Conservation (phyloP, 106 monocot species). For the Iris macrosiphon region DNA sequence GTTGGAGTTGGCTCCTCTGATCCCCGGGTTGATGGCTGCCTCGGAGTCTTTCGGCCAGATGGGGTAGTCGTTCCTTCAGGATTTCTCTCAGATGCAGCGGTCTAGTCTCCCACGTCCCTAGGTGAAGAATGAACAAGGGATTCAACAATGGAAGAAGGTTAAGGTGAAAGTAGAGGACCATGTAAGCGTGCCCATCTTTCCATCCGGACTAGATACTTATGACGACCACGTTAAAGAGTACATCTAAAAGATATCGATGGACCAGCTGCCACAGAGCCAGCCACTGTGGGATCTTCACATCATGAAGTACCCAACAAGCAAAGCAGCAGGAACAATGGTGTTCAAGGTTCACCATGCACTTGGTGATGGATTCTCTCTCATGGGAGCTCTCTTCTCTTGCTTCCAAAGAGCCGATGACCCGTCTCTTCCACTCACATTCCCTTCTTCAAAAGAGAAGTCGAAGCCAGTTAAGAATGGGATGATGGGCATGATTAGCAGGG, state of each 20-base stretch:
- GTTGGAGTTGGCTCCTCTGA: no score
- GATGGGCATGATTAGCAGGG: neutral
- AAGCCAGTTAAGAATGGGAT: neutral
- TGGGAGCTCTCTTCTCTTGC: slow-evolving; percentile 63
- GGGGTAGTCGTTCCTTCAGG: no score
- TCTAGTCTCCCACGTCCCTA: no score
- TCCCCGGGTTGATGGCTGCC: no score
- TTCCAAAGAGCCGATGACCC: slow-evolving; percentile 55
- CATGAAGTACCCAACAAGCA: slow-evolving; percentile 60
- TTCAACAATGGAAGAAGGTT: slow-evolving; percentile 43
- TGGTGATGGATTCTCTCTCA: slow-evolving; percentile 74
- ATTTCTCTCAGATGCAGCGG: no score
- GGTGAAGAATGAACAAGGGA: slow-evolving; percentile 40
- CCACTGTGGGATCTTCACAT: slow-evolving; percentile 65
- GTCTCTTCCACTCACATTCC: slow-evolving; percentile 61
- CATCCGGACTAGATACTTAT: slow-evolving; percentile 32
- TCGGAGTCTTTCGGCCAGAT: no score
- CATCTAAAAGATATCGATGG: slow-evolving; percentile 33
- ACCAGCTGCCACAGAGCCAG: slow-evolving; percentile 19
- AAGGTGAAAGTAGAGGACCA: slow-evolving; percentile 51
- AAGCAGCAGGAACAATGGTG: slow-evolving; percentile 28
- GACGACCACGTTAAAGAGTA: slow-evolving; percentile 40
- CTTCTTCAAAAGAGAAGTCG: slow-evolving; percentile 2
- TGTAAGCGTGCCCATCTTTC: slow-evolving; percentile 43
- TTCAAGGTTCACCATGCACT: slow-evolving; percentile 85